These are phyloP conservation scores for Sarocladiaceae sp. DNA, from an alignment of 2,329 filamentous ascomycete genomes.

Conservation along the genomic window DNA sequence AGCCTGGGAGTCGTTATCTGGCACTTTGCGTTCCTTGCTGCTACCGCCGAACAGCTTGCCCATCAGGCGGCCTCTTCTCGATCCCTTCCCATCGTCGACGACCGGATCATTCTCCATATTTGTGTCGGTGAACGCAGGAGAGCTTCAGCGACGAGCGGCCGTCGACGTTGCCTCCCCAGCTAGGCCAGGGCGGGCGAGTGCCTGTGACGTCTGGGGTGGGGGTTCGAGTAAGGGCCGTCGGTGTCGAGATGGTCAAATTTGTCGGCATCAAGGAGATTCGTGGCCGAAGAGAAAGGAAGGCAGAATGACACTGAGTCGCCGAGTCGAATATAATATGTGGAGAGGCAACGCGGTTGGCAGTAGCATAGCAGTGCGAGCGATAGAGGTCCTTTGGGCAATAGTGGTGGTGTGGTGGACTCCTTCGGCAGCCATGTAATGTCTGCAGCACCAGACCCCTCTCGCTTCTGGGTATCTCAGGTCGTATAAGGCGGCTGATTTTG, in stretches of 20 bases:
- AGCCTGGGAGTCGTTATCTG: constrained; percentile 31
- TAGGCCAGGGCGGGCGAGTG: background rate
- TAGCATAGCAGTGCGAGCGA: background rate
- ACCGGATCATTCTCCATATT: constrained; percentile 43
- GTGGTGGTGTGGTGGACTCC: constrained; percentile 6
- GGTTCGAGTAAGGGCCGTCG: background rate
- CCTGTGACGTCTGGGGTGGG: constrained; percentile 4
- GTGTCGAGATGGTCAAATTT: background rate
- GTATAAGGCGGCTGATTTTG: too few relatives aligned
- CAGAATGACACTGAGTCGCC: background rate
- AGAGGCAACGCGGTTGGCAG: background rate
- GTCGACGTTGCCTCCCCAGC: constrained; percentile 24
- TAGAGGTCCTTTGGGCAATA: constrained; percentile 5
- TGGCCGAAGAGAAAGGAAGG: background rate
- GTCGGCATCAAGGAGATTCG: background rate
- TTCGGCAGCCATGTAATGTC: background rate
- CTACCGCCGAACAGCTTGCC: constrained; percentile 53
- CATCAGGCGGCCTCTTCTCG: constrained; percentile 54
- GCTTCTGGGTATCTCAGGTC: too few relatives aligned
- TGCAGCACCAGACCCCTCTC: constrained; percentile 1
- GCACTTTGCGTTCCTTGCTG: constrained; percentile 35
- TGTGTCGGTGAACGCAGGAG: constrained; percentile 14
- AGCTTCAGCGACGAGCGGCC: constrained; percentile 13
- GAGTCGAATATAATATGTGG: constrained; percentile 1
- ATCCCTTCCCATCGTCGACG: constrained; percentile 34